Evolutionary conservation across 2,329 filamentous ascomycete genomes (phyloP), one percentile per base, ranked within the genome.

Genomic region (Monilinia fructigena): DNA sequence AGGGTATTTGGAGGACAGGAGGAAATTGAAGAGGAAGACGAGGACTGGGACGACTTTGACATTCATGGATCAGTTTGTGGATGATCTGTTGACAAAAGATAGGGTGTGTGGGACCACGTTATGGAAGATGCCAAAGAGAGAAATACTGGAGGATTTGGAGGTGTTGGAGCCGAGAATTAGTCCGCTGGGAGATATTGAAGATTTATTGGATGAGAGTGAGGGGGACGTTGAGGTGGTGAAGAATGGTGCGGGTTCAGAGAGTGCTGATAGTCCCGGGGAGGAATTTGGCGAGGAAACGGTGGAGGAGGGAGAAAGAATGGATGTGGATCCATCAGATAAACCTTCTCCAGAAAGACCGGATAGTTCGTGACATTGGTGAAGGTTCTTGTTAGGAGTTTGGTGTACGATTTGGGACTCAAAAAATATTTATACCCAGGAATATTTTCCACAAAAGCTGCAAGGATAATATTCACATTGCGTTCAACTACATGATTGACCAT

Each of bases 71-170:
- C 89, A 94, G 73, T 98, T 99, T 77, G 87, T 98, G 65, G 95
- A 99, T 77, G 93, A 97, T 69, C 79, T 99, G 71, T 81, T 99
- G 69, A 90, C 86, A 0, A 96, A 96, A 79, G 92, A 96, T 66
- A 85, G 95, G 63, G 89, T 97, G 0, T 98, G 94, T 76, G 94
- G 89, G 48, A 98, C 95, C 3, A 96, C 89, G 75, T 76, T 99
- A 72, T 96, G 92, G 88, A 96, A 97, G 80, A 85, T 99, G 83
- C 91, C 93, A 4, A 87, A 87, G 68, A 83, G 95, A 72, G 87
- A 90, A 70, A 84, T 91, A 62, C 77, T 99, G 70, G 95, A 99
- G 80, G 95, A 99, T 77, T 76, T 96, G 76, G 95, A 96, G 71
- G 79, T 93, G 74, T 75, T 99, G 74, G 94, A 97, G 75, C 90